These are phyloP conservation scores for Phytophthora parvispora DNA, from an alignment of 352 stramenopile species.

Conservation along the genomic window DNA sequence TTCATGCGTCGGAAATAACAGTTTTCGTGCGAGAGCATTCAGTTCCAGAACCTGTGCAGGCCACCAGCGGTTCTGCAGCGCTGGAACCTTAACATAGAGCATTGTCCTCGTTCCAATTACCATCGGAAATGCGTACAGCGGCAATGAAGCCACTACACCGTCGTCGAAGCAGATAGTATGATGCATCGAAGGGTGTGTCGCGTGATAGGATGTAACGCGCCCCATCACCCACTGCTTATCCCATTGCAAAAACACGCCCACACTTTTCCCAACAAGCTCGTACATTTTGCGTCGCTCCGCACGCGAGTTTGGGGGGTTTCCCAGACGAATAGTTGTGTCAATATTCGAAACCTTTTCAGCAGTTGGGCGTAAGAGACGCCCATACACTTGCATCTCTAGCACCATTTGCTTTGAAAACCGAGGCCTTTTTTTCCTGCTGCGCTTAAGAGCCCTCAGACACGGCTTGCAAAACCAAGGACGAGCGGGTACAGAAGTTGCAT, in stretches of 20 bases:
- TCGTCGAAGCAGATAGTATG: constrained; percentile 84
- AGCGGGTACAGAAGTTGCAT: constrained; percentile 49
- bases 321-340: constrained; percentile 48
- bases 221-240: constrained; percentile 87
- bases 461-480: constrained; percentile 80
- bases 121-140: constrained; percentile 77
- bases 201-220: constrained; percentile 71
- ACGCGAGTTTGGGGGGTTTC: constrained; percentile 55
- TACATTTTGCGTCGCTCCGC: constrained; percentile 66
- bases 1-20: constrained; percentile 49
- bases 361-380: constrained; percentile 67
- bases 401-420: constrained; percentile 90
- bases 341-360: constrained; percentile 73
- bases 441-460: constrained; percentile 77
- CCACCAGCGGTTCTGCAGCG: constrained; percentile 76
- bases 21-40: constrained; percentile 66
- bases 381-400: constrained; percentile 86
- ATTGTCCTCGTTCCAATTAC: constrained; percentile 74
- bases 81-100: constrained; percentile 77
- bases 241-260: constrained; percentile 78
- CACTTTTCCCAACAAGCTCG: constrained; percentile 70
- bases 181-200: constrained; percentile 50
- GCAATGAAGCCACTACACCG: constrained; percentile 61
- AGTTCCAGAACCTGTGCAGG: constrained; percentile 75
- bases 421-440: constrained; percentile 82